A percentile compares a stretch with the other conserved stretches of the same genome.
Conservation (phyloP, 2,329 filamentous ascomycete genomes). For the Microcyclosporella mali region DNA sequence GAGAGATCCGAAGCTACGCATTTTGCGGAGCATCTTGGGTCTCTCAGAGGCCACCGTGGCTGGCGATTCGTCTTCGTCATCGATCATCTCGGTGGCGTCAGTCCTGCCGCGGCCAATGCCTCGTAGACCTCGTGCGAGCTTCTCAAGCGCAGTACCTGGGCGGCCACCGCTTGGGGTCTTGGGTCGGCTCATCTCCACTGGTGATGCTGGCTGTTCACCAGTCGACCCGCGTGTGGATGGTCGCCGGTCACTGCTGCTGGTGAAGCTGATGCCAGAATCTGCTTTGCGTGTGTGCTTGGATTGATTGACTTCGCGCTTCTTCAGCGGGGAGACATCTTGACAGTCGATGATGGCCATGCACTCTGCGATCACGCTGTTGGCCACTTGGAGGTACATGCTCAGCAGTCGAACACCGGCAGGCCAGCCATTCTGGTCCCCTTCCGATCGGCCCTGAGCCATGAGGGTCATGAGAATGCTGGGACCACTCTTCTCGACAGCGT, state of each 20-base stretch:
- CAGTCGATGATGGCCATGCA: slow-evolving; percentile 47
- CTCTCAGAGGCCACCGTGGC: slow-evolving; percentile 11
- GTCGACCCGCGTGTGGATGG: slow-evolving; percentile 19
- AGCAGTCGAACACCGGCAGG: slow-evolving; percentile 42
- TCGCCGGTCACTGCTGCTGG: slow-evolving; percentile 25
- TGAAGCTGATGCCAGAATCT: slow-evolving; percentile 60
- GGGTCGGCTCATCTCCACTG: slow-evolving; percentile 21
- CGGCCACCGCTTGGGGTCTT: slow-evolving; percentile 32
- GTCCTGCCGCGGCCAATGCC: slow-evolving; percentile 51
- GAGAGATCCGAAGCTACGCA: slow-evolving; percentile 32
- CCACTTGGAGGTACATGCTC: slow-evolving; percentile 52
- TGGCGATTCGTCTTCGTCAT: slow-evolving; percentile 8
- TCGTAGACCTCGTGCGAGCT: slow-evolving; percentile 53
- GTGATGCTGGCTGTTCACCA: slow-evolving; percentile 18
- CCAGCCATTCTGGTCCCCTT: slow-evolving; percentile 53
- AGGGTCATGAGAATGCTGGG: slow-evolving; percentile 48
- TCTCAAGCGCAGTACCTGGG: slow-evolving; percentile 50
- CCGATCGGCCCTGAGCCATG: slow-evolving; percentile 47
- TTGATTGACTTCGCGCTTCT: slow-evolving; percentile 13
- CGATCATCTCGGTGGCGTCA: slow-evolving; percentile 46
- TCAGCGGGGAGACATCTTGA: slow-evolving; percentile 30
- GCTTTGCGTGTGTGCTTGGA: slow-evolving; percentile 49
- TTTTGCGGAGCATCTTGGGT: slow-evolving; percentile 30
- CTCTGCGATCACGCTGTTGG: slow-evolving; percentile 58
- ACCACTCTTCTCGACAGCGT: slow-evolving; percentile 51